Base-by-base conservation (phyloP, 2,329 filamentous ascomycete genomes). In the Cordyceps tenuipes region DNA sequence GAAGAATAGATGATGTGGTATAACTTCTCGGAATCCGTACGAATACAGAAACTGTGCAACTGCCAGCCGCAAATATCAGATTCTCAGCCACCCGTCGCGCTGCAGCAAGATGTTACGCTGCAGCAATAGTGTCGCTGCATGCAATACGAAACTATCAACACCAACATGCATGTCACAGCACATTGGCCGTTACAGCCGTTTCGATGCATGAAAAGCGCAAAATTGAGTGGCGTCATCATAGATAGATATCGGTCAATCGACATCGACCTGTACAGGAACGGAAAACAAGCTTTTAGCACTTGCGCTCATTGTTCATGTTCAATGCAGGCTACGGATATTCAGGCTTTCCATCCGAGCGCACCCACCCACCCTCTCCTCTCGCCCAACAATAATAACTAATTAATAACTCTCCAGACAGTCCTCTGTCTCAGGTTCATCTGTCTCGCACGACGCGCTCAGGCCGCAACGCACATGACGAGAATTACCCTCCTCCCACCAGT, bases 361-460 rank as follows among this genome's bases (percentile, higher is more conserved):
- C 39, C 17, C 34, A 13, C 34, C 29, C 23, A 34, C 31, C 34
- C 34, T 12, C 34, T 12, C 31, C 31, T 34, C 31, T 34, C 31
- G 31, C 31, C 7, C 8, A 34, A 8, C 2, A 6, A 8, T 6
- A 34, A 34, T 34, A 4, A 23, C 23, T 23, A 23, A n/a, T 29
- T 36, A 36, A 36, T 36, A 36, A 36, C 10, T 23, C 23, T 23
- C 23, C 23, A n/a, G n/a, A n/a, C 39, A n/a, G 52, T 26, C 23
- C 12, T 3, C 12, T 44, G 52, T 55, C 52, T 55, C 52, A 55
- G 52, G 36, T 23, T 39, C 21, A 31, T 21, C 12, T 46, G 41
- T 55, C 52, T 55, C 39, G 52, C 52, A 55, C 46, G 39, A 23
- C 52, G 52, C 52, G 52, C 39, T 55, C 52, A 34, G 52, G 44